Conservation (phyloP, 352 stramenopile genomes). For the Phytophthora chlamydospora region DNA sequence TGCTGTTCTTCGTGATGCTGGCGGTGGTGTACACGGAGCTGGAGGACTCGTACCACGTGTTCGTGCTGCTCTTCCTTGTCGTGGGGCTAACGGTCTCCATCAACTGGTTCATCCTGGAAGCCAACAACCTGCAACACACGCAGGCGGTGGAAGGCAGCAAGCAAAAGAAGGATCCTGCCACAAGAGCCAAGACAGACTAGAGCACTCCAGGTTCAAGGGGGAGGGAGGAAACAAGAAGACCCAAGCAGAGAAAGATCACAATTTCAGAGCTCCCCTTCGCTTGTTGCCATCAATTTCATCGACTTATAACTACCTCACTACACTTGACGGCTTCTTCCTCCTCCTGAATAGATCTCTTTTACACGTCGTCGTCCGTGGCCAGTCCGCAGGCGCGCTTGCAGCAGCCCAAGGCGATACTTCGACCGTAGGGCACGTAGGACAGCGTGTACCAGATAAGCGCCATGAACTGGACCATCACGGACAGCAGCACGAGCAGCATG, state of each 20-base stretch:
- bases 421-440: constrained; percentile 90
- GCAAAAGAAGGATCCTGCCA: constrained; percentile 9
- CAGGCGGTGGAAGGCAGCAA: constrained; percentile 22
- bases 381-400: constrained; percentile 68
- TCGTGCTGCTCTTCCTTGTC: constrained; percentile 85
- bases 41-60: constrained; percentile 84
- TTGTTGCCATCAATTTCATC: constrained; percentile 8
- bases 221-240: constrained; percentile 1
- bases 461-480: constrained; percentile 76
- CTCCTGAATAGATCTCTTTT: not conserved
- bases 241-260: constrained; percentile 4
- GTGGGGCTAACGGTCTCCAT: constrained; percentile 83
- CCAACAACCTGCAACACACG: constrained; percentile 64
- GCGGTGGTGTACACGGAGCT: constrained; percentile 80
- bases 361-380: constrained; percentile 61
- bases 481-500: constrained; percentile 72
- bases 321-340: not conserved
- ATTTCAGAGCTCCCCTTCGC: too few relatives aligned
- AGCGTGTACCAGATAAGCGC: constrained; percentile 88
- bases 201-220: not conserved
- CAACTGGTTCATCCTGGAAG: constrained; percentile 88
- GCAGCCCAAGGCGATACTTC: constrained; percentile 64
- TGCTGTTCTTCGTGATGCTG: constrained; percentile 80
- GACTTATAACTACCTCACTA: constrained; percentile 19
- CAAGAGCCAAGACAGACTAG: constrained; percentile 68